These are phyloP conservation scores for apple (Malus domestica) DNA, from an alignment of 306 rosid genomes.

Conservation along the genomic window ASM211411v1 NC_041799.1:41351001-41351500, in stretches of 20 bases:
- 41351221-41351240: neutral
- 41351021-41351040: too few species aligned
- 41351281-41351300: neutral
- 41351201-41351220: neutral
- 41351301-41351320: neutral
- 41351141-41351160: too few species aligned
- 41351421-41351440: neutral
- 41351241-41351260: neutral
- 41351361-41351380: neutral
- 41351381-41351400: neutral
- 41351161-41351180: too few species aligned
- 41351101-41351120: neutral
- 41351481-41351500: neutral
- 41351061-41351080: too few species aligned
- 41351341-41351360: conserved; percentile 3
- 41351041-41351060: too few species aligned
- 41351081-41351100: too few species aligned
- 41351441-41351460: neutral
- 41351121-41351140: too few species aligned
- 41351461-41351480: conserved; percentile 3
- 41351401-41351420: neutral
- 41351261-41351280: neutral
- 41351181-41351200: too few species aligned
- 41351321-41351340: neutral
- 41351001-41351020: too few species aligned